Percentiles rank a stretch among this genome's conserved stretches.
Conservation (phyloP, 2,329 filamentous ascomycete genomes). For the Xylariaceae sp. region DNA sequence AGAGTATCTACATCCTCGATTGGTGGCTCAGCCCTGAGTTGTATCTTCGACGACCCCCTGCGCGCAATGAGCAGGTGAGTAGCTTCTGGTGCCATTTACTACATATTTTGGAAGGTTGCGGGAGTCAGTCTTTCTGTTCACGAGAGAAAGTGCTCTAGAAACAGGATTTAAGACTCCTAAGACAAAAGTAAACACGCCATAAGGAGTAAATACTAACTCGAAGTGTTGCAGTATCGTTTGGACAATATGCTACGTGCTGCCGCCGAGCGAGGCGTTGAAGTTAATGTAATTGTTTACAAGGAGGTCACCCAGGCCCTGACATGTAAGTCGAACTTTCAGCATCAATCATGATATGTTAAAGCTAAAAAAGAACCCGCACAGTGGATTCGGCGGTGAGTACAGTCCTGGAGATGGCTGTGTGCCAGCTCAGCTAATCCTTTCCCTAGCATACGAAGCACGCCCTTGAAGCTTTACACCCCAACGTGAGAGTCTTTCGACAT, state of each 20-base stretch:
- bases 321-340: constrained; percentile 51
- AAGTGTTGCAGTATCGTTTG: constrained; percentile 78
- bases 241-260: constrained; percentile 79
- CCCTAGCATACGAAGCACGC: constrained; percentile 71
- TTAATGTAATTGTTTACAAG: constrained; percentile 89
- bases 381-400: constrained; percentile 39
- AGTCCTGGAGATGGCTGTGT: neutral
- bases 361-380: constrained; percentile 5
- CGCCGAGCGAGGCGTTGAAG: constrained; percentile 76
- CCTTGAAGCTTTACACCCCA: constrained; percentile 72
- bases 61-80: constrained; percentile 74
- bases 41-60: constrained; percentile 78
- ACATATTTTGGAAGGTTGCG: no score
- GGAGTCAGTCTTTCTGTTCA: no score
- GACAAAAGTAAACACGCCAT: no score
- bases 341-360: constrained; percentile 11
- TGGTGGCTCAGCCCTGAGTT: constrained; percentile 91
- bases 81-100: no score
- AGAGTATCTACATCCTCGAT: constrained; percentile 81
- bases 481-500: constrained; percentile 85
- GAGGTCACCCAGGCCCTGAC: constrained; percentile 80
- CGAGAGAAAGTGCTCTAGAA: no score
- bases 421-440: neutral
- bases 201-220: no score
- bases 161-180: no score